Evolutionary conservation across 169 alveolate genomes (phyloP), one percentile per base, ranked within the genome.

Genomic region (Cryptosporidium muris): DNA sequence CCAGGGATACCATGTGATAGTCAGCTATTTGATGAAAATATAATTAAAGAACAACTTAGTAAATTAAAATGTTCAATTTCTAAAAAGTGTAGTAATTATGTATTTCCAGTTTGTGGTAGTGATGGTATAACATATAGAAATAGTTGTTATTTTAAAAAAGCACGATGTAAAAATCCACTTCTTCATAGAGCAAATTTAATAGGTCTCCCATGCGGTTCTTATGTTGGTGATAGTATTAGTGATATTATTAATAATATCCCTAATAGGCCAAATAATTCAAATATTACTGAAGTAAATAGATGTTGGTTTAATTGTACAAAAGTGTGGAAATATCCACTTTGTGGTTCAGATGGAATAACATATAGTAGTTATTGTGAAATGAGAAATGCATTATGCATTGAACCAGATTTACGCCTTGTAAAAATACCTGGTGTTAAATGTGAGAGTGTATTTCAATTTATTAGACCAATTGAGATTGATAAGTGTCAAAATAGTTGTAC

Each of bases 311-410:
- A 74, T 34, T 74, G 85, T 48, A 74, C 85, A 43, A 74, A 74
- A 42, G 85, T 62, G 6, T 74, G 85, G 85, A 68, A 74, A 49
- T 74, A 74, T 48, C 85, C 85, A 42, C 48, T 74, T 34, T 74
- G 85, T 37, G 85, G 85, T 14, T 74, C 85, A 25, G 85, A 74
- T n/a, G 85, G 85, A 25, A 74, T 74, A 54, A 74, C 85, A 45
- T 74, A 74, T 48, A 74, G 85, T 48, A 74, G 85, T 48, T 74
- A 74, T 58, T 74, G 85, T 47, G 85, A 74, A 42, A 74, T 74
- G 85, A 54, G 85, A 34, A 74, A 74, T 48, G 85, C 85, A n/a
- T 60, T 74, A 60, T 74, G 85, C 12, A 12, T 74, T 9, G 85
- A 74, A 48, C 85, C 85, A 9, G 85, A 74, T 60, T 74, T 74